Evolutionary conservation across 2,329 filamentous ascomycete species (phyloP), one percentile per base, ranked within the genome.

Genomic region (Biscogniauxia sp.): DNA sequence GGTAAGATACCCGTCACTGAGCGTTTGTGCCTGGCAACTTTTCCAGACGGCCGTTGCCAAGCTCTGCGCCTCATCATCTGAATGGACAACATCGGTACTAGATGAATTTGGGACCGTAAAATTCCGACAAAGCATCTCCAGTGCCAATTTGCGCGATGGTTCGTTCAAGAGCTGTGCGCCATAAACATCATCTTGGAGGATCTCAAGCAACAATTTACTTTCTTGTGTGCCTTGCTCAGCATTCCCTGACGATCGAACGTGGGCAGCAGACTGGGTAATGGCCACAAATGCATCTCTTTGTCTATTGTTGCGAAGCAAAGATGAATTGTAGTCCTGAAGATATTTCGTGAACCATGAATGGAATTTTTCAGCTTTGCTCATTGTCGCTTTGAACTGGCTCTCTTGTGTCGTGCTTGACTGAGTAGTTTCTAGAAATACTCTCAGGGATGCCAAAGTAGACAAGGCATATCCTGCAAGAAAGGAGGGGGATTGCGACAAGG

Each of bases 391-490:
- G 73, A 94, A 90, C 68, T 97, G 91, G 61, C 84, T 92, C 72
- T 96, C 91, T 68, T 97, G 92, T 0, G 91, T 94, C 3, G 90
- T 94, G 68, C 87, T 92, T 13, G 90, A 87, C 68, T 93, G 89
- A 32, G 85, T 87, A 1, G 88, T 89, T 51, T 88, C 84, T 17
- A 96, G 78, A 69, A 97, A 93, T 8, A 88, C 84, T 52, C 88
- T 84, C 20, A 98, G 80, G 2, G 92, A 93, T 2, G 93, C 87
- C 3, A 98, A 78, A 0, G 90, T 89, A 0, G 92, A 92, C 19
- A 97, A 78, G 0, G 89, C 84, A 64, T 93, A 90, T 0, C 93
- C 94, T 11, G 91, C 88, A 51, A 96, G 79, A 68, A 97, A 97
- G 0, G 88, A 88, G 0, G 92, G 87, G 0, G 83, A 81, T 32